Evolutionary conservation across 768 basidiomycete species (phyloP).

Genomic region (Piloderma croceum): DNA sequence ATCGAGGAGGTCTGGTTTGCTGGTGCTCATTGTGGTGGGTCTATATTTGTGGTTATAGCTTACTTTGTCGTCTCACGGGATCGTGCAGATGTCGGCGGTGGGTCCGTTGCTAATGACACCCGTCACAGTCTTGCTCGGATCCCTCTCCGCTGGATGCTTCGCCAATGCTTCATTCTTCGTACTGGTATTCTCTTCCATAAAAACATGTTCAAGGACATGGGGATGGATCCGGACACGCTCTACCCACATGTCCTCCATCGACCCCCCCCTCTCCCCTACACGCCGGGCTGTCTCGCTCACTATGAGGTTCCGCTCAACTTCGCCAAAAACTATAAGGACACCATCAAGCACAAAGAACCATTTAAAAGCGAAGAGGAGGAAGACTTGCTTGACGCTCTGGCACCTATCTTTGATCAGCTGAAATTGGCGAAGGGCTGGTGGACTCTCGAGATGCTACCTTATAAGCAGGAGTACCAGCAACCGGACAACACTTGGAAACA

Average conservation of each 20-base stretch:
- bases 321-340: too few species aligned
- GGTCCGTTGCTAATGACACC: conserved; percentile 37
- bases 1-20: conserved; percentile 70
- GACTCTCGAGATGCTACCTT: conserved; percentile 48
- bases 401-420: conserved; percentile 53
- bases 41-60: neutral
- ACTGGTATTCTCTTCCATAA: conserved; percentile 41
- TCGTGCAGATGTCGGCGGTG: conserved; percentile 49
- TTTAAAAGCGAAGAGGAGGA: conserved; percentile 39
- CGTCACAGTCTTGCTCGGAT: conserved; percentile 35
- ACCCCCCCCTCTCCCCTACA: too few species aligned
- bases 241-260: conserved; percentile 25
- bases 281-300: too few species aligned
- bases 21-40: conserved; percentile 34
- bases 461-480: conserved; percentile 21
- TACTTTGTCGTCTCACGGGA: neutral
- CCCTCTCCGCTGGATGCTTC: conserved; percentile 53
- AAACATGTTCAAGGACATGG: conserved; percentile 26
- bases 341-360: too few species aligned
- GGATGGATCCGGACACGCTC: conserved; percentile 26
- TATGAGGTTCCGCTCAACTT: too few species aligned
- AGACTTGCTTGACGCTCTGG: conserved; percentile 36
- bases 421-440: conserved; percentile 49
- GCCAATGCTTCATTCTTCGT: conserved; percentile 38
- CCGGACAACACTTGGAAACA: conserved; percentile 17